phyloP scores from a whole-genome alignment of 305 asterid genomes.

The Stenogyne calaminthoides region DNA sequence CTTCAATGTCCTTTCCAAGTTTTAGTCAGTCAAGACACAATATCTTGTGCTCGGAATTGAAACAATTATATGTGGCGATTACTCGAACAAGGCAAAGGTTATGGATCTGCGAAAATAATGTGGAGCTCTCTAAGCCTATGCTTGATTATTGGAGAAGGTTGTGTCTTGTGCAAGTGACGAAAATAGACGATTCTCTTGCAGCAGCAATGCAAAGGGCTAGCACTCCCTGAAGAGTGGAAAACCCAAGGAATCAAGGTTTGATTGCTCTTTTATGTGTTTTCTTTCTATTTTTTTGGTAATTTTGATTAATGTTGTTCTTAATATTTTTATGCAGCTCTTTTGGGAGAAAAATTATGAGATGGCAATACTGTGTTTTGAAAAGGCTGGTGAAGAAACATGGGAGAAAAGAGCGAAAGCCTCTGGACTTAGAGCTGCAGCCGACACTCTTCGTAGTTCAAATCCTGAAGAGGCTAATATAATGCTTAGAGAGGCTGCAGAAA shows the following conservation, averaged over 20 bases:
- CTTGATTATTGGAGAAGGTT: constrained; percentile 65
- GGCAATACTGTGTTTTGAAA: constrained; percentile 72
- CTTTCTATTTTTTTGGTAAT: neutral
- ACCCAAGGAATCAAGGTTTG: constrained; percentile 65
- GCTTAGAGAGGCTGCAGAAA: constrained; percentile 71
- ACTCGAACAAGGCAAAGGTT: constrained; percentile 75
- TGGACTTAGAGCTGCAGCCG: constrained; percentile 57
- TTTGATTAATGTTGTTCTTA: neutral
- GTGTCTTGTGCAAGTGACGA: constrained; percentile 60
- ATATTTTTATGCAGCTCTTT: constrained; percentile 48
- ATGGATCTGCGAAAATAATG: constrained; percentile 72
- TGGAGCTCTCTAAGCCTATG: constrained; percentile 61
- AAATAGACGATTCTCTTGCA: constrained; percentile 61
- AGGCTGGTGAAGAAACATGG: constrained; percentile 60
- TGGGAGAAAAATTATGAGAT: constrained; percentile 69
- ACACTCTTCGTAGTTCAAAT: constrained; percentile 44
- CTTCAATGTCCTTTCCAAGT: constrained; percentile 47
- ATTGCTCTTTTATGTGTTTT: neutral
- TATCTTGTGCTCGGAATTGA: constrained; percentile 72
- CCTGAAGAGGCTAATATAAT: constrained; percentile 37
- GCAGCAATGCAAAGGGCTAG: constrained; percentile 71
- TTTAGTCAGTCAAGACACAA: constrained; percentile 56
- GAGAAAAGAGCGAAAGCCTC: constrained; percentile 69
- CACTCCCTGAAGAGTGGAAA: constrained; percentile 76
- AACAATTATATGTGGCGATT: constrained; percentile 69